Conservation (phyloP, 1,139 yeast species). For the Yamadazyma membranifaciens region DNA sequence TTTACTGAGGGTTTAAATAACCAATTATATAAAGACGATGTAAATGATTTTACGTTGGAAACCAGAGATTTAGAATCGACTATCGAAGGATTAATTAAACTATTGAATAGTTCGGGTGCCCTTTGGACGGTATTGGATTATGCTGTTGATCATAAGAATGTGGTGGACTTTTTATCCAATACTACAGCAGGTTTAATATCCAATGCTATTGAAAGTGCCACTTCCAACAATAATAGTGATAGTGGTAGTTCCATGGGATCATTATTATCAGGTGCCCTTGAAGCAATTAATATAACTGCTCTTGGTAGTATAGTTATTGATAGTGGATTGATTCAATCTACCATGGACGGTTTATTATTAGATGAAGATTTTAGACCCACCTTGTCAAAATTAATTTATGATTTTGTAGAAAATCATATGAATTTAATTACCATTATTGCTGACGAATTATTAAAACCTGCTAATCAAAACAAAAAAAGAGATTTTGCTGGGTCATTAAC, state of each 20-base stretch:
- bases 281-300: conserved; percentile 24
- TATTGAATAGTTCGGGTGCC: conserved; percentile 38
- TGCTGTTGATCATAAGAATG: conserved; percentile 30
- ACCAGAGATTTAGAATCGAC: conserved; percentile 21
- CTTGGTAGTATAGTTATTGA: conserved; percentile 22
- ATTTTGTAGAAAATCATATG: conserved; percentile 32
- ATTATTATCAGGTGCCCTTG: conserved; percentile 13
- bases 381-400: conserved; percentile 33
- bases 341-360: conserved; percentile 36
- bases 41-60: no score
- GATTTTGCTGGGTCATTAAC: conserved; percentile 24
- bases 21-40: conserved; percentile 3
- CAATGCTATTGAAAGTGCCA: conserved; percentile 7
- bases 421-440: conserved; percentile 25
- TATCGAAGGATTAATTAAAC: conserved; percentile 22
- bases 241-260: conserved; percentile 7
- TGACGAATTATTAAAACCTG: conserved; percentile 22
- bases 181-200: conserved; percentile 23
- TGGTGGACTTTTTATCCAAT: conserved; percentile 31
- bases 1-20: conserved; percentile 11
- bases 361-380: conserved; percentile 36
- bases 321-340: conserved; percentile 37
- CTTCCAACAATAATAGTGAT: conserved; percentile 2
- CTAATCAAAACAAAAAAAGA: conserved; percentile 22
- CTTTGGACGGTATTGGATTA: conserved; percentile 36